Evolutionary conservation across 805 yeast genomes (phyloP).

Genomic region (Ogataea paradorogensis): DNA sequence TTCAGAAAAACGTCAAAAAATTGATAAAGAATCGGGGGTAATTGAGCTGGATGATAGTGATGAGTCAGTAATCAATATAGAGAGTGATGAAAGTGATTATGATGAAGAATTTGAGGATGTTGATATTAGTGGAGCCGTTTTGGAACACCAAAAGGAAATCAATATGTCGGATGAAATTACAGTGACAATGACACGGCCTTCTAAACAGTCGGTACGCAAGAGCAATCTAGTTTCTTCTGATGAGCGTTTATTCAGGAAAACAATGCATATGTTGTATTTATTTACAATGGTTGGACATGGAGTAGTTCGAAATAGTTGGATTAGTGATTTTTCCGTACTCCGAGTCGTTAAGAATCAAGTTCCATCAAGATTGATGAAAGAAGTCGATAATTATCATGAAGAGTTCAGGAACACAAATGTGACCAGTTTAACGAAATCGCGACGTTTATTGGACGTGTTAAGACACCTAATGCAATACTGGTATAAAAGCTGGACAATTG

Average conservation of each 20-base stretch:
- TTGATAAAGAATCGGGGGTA: not conserved
- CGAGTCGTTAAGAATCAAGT: conserved; percentile 41
- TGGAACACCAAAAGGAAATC: conserved; percentile 1
- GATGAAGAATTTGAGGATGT: conserved; percentile 40
- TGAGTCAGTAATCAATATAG: not conserved
- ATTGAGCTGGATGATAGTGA: not conserved
- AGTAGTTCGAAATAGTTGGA: conserved; percentile 68
- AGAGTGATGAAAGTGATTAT: conserved; percentile 13
- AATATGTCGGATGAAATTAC: conserved; percentile 18
- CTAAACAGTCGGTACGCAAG: conserved; percentile 15
- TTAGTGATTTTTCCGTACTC: conserved; percentile 47
- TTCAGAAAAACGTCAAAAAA: not conserved
- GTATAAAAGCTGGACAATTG: conserved; percentile 33
- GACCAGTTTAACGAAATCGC: conserved; percentile 44
- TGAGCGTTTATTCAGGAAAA: conserved; percentile 51
- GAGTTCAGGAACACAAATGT: conserved; percentile 18
- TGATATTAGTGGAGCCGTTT: conserved; percentile 24
- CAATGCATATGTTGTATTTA: conserved; percentile 58
- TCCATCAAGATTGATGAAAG: conserved; percentile 44
- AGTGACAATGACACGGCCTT: conserved; percentile 24
- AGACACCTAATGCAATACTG: conserved; percentile 63
- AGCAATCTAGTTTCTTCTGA: conserved; percentile 45
- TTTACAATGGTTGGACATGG: conserved; percentile 66
- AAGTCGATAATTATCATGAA: conserved; percentile 37
- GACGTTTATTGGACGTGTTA: conserved; percentile 76